Base-by-base conservation (phyloP, 1,284 basidiomycete species). In the Pterulicium gracile region DNA sequence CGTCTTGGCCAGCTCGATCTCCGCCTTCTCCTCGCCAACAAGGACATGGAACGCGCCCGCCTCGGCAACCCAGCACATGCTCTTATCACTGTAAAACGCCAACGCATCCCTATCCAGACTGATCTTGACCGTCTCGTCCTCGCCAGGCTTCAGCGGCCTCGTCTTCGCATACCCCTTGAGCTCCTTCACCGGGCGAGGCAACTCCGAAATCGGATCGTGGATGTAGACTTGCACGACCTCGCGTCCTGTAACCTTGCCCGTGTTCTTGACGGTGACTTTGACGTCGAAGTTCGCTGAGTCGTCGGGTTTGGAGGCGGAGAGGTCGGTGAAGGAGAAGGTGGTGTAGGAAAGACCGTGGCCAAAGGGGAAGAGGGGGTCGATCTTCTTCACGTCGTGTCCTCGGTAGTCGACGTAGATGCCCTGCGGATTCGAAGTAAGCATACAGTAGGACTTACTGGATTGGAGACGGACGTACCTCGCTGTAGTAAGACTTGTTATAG, bases 281-380 rank as follows among this genome's bases (percentile, higher is more conserved):
- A 72, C 57, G 1, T 54, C 59, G 54, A 71, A 67, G 3, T 60
- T 53, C 21, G 64, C 64, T 17, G 58, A 59, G 3, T 55, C 18
- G 10, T 60, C 59, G 21, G 66, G 53, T 7, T 49, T n/a, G 2
- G 60, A 58, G 14, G 58, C 51, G 14, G 57, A 45, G 34, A 72
- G 55, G 42, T 60, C 54, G 17, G 61, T 61, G 51, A 70, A 72
- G 39, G 63, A 56, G 52, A 76, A 77, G 4, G 64, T 60, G 1
- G 77, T 68, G 56, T 79, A 78, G 15, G 72, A 72, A 14, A 79
- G 63, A 27, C 69, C 69, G 49, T 59, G 61, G 24, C 75, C 75
- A 52, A 77, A 76, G 4, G 74, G 62, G 57, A 73, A 77, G 40
- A 68, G 60, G 14, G 72, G 65, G 4, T 57, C 54, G 13, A 69